Evolutionary conservation across 2,329 filamentous ascomycete species (phyloP).

Genomic region (Aspergillus sergii): DNA sequence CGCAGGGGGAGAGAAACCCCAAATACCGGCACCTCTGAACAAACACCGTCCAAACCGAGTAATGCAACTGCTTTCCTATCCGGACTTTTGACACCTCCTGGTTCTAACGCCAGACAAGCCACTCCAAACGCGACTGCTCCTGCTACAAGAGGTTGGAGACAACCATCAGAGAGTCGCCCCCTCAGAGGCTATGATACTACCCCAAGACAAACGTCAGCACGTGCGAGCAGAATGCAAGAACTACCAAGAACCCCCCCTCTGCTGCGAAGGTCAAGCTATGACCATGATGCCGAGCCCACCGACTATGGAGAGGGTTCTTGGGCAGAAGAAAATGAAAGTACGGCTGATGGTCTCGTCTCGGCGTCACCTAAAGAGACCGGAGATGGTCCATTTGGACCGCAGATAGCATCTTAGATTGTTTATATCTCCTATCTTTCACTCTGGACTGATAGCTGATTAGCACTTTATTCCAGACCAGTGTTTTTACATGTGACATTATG

Average conservation of each 20-base stretch:
- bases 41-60: constrained; percentile 64
- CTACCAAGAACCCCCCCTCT: constrained; percentile 56
- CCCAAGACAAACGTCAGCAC: constrained; percentile 34
- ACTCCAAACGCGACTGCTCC: constrained; percentile 48
- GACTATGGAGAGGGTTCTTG: constrained; percentile 51
- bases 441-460: constrained; percentile 10
- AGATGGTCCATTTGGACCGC: constrained; percentile 36
- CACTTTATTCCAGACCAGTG: not conserved
- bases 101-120: constrained; percentile 69
- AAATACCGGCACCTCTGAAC: constrained; percentile 47
- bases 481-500: constrained; percentile 7
- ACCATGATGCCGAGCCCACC: constrained; percentile 59
- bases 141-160: constrained; percentile 29
- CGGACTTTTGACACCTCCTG: constrained; percentile 87
- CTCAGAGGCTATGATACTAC: constrained; percentile 34
- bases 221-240: constrained; percentile 34
- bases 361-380: constrained; percentile 34
- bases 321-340: constrained; percentile 54
- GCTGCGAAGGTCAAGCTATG: constrained; percentile 59
- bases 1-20: constrained; percentile 66
- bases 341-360: constrained; percentile 44
- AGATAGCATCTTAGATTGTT: constrained; percentile 26
- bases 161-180: constrained; percentile 39
- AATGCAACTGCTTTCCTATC: constrained; percentile 66
- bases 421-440: constrained; percentile 10